Conservation (phyloP, 495 filamentous ascomycete genomes). For the Aeminium ludgeri region DNA sequence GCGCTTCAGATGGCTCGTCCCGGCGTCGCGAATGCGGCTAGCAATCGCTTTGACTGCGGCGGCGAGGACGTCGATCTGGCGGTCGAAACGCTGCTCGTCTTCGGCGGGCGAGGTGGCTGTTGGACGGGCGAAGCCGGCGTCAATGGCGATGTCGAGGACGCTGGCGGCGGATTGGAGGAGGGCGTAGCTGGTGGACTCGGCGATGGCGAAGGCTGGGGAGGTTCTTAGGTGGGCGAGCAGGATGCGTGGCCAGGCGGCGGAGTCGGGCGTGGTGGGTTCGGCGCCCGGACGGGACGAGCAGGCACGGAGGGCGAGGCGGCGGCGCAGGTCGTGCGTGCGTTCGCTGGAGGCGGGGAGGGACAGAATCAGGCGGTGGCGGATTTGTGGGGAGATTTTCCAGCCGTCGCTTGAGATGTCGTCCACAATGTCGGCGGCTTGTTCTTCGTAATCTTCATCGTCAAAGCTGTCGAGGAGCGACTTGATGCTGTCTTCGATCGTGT, state of each 20-base stretch:
- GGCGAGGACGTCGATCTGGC: conserved; percentile 48
- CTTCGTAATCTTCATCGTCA: neutral
- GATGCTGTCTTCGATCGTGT: conserved; percentile 1
- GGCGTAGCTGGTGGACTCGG: conserved; percentile 42
- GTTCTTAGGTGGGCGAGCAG: conserved; percentile 1
- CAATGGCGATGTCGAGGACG: conserved; percentile 59
- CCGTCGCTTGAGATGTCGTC: neutral
- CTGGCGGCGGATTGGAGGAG: conserved; percentile 43
- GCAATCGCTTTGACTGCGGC: conserved; percentile 47
- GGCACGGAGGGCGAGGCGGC: conserved; percentile 3
- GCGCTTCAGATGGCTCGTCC: conserved; percentile 51
- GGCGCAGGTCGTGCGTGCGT: conserved; percentile 1
- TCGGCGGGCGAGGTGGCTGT: conserved; percentile 7
- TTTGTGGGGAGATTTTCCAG: neutral
- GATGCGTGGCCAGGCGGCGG: neutral
- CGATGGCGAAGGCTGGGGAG: conserved; percentile 5
- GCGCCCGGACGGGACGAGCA: neutral
- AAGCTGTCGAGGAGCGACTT: neutral
- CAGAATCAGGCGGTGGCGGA: conserved; percentile 2
- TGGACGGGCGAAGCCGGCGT: conserved; percentile 34
- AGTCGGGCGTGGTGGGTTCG: neutral
- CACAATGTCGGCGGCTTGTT: neutral
- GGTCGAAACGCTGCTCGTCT: conserved; percentile 42
- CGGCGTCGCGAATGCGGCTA: conserved; percentile 54
- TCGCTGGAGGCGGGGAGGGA: conserved; percentile 5